These are phyloP conservation scores for Castanospermum australe DNA, from an alignment of 306 rosid species.

Conservation along the genomic window DNA sequence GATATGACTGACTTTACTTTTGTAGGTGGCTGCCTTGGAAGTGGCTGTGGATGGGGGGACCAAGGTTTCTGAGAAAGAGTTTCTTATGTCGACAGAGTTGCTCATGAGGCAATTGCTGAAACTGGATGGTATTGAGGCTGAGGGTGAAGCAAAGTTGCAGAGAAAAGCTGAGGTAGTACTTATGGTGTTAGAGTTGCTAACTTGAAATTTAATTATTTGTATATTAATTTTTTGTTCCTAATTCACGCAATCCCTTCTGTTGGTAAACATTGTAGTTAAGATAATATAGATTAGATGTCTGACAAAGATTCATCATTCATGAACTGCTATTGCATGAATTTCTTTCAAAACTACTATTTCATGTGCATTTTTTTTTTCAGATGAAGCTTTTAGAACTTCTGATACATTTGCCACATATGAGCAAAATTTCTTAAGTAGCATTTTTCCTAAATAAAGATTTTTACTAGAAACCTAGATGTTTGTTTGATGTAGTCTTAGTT, in stretches of 20 bases:
- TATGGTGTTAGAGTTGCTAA: not conserved
- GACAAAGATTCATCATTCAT: not conserved
- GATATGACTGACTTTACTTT: slow-evolving; percentile 6
- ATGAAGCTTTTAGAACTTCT: not conserved
- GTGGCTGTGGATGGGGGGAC: slow-evolving; percentile 70
- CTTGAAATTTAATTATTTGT: not conserved
- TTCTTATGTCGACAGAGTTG: slow-evolving; percentile 63
- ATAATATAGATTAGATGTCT: not conserved
- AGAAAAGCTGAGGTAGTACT: slow-evolving; percentile 80
- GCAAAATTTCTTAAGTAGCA: not conserved
- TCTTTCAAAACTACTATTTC: not conserved
- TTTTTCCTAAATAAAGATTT: not conserved
- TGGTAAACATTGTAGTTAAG: not conserved
- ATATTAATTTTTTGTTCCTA: not conserved
- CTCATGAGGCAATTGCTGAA: slow-evolving; percentile 87
- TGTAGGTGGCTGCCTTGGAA: slow-evolving; percentile 75
- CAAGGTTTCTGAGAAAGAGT: slow-evolving; percentile 72
- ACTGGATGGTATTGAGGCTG: slow-evolving; percentile 81
- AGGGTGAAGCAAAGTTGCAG: slow-evolving; percentile 79
- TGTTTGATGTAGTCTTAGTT: not conserved
- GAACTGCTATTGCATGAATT: not conserved
- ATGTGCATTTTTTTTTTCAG: not conserved
- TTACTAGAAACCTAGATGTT: not conserved
- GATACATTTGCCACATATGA: not conserved
- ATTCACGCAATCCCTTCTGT: not conserved